These are phyloP conservation scores for Acanthamoeba culbertsoni DNA, from an alignment of 208 protist species.

Conservation along the genomic window DNA sequence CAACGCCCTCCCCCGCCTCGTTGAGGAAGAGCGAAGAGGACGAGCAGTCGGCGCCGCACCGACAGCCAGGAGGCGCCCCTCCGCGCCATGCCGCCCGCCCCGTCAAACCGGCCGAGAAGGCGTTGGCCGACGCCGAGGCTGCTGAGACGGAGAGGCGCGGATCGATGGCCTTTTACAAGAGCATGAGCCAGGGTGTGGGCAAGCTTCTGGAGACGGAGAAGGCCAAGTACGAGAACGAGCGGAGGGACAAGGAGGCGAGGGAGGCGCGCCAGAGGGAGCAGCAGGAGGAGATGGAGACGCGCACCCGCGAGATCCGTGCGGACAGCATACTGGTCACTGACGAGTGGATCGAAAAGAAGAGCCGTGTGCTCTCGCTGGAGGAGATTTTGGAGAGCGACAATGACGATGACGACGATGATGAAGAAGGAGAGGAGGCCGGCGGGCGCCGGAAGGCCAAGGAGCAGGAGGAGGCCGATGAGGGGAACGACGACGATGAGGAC, in stretches of 20 bases:
- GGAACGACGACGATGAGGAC: background rate
- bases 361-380: background rate
- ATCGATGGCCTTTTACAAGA: conserved; percentile 31
- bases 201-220: conserved; percentile 7
- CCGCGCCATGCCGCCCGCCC: background rate
- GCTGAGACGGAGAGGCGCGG: conserved; percentile 26
- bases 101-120: background rate
- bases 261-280: background rate
- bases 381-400: conserved; percentile 1
- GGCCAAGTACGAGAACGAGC: conserved; percentile 26
- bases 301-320: background rate
- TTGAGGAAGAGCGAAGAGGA: background rate
- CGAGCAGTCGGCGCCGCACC: background rate
- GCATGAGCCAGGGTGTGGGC: conserved; percentile 28
- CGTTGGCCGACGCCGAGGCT: background rate
- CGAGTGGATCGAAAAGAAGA: conserved; percentile 31
- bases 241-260: background rate
- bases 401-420: background rate
- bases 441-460: background rate
- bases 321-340: conserved; percentile 28
- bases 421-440: background rate
- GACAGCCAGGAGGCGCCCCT: background rate
- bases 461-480: background rate
- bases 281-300: background rate
- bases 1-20: background rate